phyloP scores from a whole-genome alignment of 495 filamentous ascomycete species.

The Hypomontagnella monticulosa region DNA sequence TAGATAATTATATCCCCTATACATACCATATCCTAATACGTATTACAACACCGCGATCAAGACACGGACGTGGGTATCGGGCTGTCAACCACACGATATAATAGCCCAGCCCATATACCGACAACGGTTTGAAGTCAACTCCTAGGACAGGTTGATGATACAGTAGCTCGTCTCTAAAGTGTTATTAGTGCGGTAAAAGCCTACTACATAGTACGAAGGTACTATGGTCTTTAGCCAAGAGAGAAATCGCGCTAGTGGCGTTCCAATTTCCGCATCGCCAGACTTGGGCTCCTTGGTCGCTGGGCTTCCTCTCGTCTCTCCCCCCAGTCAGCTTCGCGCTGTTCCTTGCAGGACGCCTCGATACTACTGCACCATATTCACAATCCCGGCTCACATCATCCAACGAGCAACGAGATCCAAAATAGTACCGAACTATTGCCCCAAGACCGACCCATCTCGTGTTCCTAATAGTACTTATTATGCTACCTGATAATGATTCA shows the following conservation, averaged over 20 bases:
- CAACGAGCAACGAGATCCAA: conserved; percentile 35
- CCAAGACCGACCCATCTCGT: conserved; percentile 42
- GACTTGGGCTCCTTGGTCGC: conserved; percentile 2
- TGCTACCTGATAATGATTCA: conserved; percentile 27
- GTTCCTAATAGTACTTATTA: conserved; percentile 39
- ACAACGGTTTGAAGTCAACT: neutral
- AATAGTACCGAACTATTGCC: conserved; percentile 42
- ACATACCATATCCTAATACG: too few relatives aligned
- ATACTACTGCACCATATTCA: conserved; percentile 29
- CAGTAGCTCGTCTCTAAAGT: neutral
- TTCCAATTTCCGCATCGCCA: conserved; percentile 42
- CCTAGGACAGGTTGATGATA: neutral
- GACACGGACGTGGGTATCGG: too few relatives aligned
- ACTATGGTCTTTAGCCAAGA: conserved; percentile 32
- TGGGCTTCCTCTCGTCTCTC: conserved; percentile 10
- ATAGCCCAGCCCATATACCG: neutral
- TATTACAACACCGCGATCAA: too few relatives aligned
- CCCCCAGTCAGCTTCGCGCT: conserved; percentile 24
- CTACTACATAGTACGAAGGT: neutral
- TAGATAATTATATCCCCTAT: too few relatives aligned
- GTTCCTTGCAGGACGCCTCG: conserved; percentile 42
- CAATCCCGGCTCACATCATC: conserved; percentile 34
- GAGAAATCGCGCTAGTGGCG: conserved; percentile 34
- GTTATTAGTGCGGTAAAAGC: neutral
- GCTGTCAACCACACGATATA: too few relatives aligned